Percentiles rank a stretch among this genome's conserved stretches.
Conservation (phyloP, 805 yeast genomes). For the Zygosaccharomyces lentus region DNA sequence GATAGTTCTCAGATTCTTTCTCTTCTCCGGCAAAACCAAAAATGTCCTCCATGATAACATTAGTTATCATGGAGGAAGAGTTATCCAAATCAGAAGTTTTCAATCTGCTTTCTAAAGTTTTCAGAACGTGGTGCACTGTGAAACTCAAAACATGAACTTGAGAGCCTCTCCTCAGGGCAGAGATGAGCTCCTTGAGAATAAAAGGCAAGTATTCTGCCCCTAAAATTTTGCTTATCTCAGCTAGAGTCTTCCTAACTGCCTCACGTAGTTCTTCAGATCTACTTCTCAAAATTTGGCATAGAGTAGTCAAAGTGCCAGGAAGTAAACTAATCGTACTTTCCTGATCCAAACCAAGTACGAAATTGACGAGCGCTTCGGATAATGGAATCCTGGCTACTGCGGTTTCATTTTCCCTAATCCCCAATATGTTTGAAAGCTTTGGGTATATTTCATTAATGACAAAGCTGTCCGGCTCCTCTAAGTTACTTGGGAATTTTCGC, state of each 20-base stretch:
- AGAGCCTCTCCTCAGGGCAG: conserved; percentile 82
- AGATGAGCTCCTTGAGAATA: conserved; percentile 68
- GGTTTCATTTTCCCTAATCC: conserved; percentile 71
- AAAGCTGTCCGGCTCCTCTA: conserved; percentile 41
- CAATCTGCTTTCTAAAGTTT: conserved; percentile 44
- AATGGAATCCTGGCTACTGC: conserved; percentile 70
- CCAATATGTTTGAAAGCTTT: conserved; percentile 54
- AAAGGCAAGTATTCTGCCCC: conserved; percentile 75
- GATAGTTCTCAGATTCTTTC: conserved; percentile 90
- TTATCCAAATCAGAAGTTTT: conserved; percentile 73
- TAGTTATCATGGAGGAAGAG: conserved; percentile 54
- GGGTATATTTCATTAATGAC: conserved; percentile 58
- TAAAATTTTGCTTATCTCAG: conserved; percentile 55
- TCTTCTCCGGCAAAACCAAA: conserved; percentile 92
- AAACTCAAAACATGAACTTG: conserved; percentile 90
- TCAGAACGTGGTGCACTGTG: conserved; percentile 72
- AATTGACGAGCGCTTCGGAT: conserved; percentile 71
- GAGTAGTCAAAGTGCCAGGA: conserved; percentile 77
- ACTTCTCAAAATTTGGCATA: conserved; percentile 85
- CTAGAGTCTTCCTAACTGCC: conserved; percentile 69
- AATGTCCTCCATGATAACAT: conserved; percentile 82
- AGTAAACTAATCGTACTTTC: conserved; percentile 54
- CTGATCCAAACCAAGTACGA: conserved; percentile 57
- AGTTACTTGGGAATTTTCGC: conserved; percentile 37
- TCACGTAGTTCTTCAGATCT: conserved; percentile 87